Evolutionary conservation across 2,329 filamentous ascomycete species (phyloP).

Genomic region (Celoporthe dispersa): DNA sequence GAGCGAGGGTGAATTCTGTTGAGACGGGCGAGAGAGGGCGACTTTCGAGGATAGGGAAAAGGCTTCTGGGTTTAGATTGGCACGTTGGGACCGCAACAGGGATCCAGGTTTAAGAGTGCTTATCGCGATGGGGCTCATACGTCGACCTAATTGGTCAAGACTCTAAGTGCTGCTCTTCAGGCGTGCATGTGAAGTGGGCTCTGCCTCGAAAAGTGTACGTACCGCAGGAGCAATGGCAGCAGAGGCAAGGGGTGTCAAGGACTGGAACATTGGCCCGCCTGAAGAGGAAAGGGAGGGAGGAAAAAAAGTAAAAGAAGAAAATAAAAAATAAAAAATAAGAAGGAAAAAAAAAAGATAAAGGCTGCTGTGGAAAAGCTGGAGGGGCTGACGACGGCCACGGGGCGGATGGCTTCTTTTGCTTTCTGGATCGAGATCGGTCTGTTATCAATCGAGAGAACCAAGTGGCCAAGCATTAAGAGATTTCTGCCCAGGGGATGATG

Average conservation of each 20-base stretch:
- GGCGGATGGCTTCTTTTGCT: background rate
- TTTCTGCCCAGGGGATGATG: background rate
- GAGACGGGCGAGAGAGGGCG: constrained; percentile 7
- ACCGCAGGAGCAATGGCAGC: background rate
- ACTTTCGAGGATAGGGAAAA: constrained; percentile 5
- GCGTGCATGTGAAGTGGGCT: constrained; percentile 22
- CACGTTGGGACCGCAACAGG: constrained; percentile 1
- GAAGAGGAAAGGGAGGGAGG: background rate
- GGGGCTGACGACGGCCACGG: background rate
- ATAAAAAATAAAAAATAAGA: background rate
- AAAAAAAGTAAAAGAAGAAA: background rate
- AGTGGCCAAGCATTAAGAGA: background rate
- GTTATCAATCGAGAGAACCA: background rate
- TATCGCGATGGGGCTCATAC: constrained; percentile 1
- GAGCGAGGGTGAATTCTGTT: constrained; percentile 10
- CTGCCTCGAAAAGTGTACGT: background rate
- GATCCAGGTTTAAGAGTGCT: constrained; percentile 10
- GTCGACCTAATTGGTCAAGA: constrained; percentile 3
- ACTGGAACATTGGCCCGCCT: background rate
- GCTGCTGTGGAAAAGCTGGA: background rate
- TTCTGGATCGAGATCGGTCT: constrained; percentile 1
- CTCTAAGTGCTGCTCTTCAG: constrained; percentile 4
- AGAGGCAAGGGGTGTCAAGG: constrained; percentile 4
- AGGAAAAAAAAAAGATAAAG: background rate
- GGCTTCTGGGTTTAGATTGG: constrained; percentile 2